Percentiles rank a stretch among this genome's conserved stretches.
Evolutionary conservation across 169 alveolate genomes (phyloP).

Genomic region (Cryptosporidium meleagridis): DNA sequence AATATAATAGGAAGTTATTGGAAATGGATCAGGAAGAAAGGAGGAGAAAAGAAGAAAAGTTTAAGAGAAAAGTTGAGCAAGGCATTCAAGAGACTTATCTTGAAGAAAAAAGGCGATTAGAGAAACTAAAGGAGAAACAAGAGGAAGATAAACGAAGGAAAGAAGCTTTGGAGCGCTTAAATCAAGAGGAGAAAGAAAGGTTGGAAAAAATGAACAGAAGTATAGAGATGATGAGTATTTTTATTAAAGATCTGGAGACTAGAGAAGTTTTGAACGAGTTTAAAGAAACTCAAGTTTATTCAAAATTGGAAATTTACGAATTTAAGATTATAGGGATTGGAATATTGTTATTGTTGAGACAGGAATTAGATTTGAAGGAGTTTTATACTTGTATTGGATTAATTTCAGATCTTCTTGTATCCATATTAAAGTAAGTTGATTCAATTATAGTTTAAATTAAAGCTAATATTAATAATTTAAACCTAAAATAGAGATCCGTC

Average conservation of each 20-base stretch:
- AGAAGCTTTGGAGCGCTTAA: conserved; percentile 35
- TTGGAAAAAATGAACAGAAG: not conserved
- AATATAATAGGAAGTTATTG: conserved; percentile 2
- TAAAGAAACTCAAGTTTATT: not conserved
- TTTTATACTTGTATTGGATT: conserved; percentile 2
- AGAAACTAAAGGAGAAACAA: conserved; percentile 10
- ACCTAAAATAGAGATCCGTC: conserved; percentile 49
- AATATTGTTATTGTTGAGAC: not conserved
- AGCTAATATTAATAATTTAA: not conserved
- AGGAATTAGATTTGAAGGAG: not conserved
- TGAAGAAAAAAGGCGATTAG: conserved; percentile 44
- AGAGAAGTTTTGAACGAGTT: not conserved
- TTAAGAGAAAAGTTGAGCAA: conserved; percentile 25
- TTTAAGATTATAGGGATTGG: conserved; percentile 14
- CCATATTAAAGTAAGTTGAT: conserved; percentile 41
- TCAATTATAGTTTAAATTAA: not conserved
- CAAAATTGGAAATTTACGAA: not conserved
- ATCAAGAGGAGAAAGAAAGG: conserved; percentile 3
- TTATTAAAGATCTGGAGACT: not conserved
- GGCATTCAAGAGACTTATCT: conserved; percentile 58
- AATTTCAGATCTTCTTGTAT: conserved; percentile 22
- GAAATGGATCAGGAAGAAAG: conserved; percentile 38
- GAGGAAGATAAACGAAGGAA: conserved; percentile 11
- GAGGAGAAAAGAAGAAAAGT: conserved; percentile 38
- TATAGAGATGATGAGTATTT: not conserved